Conservation (phyloP, 192 early-diverging fungal species). For the Mortierella claussenii region DNA sequence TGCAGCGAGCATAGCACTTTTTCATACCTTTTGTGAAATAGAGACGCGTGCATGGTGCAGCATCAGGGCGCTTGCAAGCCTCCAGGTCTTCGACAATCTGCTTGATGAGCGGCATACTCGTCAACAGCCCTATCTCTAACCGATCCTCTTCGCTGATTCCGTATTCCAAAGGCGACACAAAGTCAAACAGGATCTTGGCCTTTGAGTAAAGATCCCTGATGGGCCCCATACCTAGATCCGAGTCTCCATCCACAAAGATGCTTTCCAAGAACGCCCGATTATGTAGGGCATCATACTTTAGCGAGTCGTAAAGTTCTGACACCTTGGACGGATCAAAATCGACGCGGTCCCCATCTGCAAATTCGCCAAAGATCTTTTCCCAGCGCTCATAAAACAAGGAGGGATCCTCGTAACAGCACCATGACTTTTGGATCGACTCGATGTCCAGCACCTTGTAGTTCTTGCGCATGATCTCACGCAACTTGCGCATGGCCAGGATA, state of each 20-base stretch:
- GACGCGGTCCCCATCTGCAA: conserved; percentile 65
- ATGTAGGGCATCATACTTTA: conserved; percentile 98
- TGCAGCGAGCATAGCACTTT: not conserved
- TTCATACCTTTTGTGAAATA: conserved; percentile 92
- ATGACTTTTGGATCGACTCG: conserved; percentile 74
- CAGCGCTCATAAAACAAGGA: conserved; percentile 91
- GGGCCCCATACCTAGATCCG: conserved; percentile 17
- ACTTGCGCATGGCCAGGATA: conserved; percentile 71
- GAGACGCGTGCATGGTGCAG: conserved; percentile 74
- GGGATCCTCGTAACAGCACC: conserved; percentile 93
- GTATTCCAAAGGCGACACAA: conserved; percentile 93
- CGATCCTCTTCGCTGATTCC: conserved; percentile 88
- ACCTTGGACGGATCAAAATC: conserved; percentile 86
- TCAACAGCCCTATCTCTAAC: conserved; percentile 85
- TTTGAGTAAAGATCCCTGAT: conserved; percentile 79
- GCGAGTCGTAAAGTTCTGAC: conserved; percentile 93
- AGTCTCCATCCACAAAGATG: conserved; percentile 65
- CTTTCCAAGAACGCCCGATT: conserved; percentile 89
- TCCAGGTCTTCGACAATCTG: conserved; percentile 84
- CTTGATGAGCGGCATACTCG: conserved; percentile 77
- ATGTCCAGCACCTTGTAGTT: conserved; percentile 76
- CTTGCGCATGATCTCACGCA: conserved; percentile 80
- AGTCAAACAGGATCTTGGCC: conserved; percentile 91
- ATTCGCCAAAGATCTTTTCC: conserved; percentile 95
- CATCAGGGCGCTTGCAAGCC: conserved; percentile 56